Conservation (phyloP, 225 moss, liverwort and hornwort species). For the Thuidium tamariscinum region DNA sequence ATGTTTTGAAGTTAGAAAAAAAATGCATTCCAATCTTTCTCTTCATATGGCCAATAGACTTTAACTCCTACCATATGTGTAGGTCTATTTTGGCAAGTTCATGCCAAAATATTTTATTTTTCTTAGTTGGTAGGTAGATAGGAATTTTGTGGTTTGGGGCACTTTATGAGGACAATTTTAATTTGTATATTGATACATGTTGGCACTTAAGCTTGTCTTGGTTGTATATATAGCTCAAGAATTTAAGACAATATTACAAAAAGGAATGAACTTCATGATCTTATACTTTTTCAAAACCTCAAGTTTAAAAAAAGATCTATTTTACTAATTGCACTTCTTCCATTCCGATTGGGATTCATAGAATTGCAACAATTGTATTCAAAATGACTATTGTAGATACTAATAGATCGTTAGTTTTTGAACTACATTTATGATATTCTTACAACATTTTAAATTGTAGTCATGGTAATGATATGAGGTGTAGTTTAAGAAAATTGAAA, state of each 20-base stretch:
- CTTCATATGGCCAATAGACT: fast-evolving
- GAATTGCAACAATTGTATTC: neutral
- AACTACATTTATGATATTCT: too few species aligned
- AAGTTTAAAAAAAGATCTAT: fast-evolving
- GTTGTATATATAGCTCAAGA: neutral
- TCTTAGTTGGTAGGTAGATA: too few species aligned
- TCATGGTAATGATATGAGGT: too few species aligned
- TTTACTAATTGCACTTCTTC: neutral
- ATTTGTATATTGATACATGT: neutral
- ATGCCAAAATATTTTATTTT: neutral
- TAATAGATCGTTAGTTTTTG: neutral
- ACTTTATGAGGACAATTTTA: too few species aligned
- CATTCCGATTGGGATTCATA: fast-evolving
- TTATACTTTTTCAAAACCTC: neutral
- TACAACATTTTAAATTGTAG: too few species aligned
- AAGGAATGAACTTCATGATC: neutral
- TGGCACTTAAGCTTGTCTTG: neutral
- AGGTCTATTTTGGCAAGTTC: neutral
- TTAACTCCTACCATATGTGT: neutral
- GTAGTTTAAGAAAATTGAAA: too few species aligned
- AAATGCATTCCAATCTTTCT: neutral
- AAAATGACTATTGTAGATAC: neutral
- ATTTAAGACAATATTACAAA: neutral
- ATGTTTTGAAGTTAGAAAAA: neutral
- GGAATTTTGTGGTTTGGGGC: too few species aligned